Base-by-base conservation (phyloP, 805 yeast species). In the Priceomyces castillae region DNA sequence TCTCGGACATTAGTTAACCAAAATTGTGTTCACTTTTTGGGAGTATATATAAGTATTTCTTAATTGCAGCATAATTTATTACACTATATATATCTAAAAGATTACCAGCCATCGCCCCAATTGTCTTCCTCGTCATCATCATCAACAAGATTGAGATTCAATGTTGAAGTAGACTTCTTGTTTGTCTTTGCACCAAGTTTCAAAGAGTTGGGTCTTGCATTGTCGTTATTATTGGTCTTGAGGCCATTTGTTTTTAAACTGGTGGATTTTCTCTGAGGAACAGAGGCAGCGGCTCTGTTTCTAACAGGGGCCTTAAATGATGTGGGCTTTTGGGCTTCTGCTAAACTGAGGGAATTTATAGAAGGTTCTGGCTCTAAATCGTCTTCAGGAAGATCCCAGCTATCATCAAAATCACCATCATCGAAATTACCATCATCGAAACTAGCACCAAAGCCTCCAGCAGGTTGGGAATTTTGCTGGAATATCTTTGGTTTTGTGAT, bases 71-170 rank as follows among this genome's bases (percentile, higher is more conserved):
- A 33, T n/a, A 16, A 15, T 10, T 18, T 33, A 6, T 6, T 33
- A 16, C 15, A 28, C 15, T 12, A 12, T n/a, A 28, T 6, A 23
- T 23, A 7, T 23, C 26, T 23, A n/a, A 6, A n/a, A 5, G 3
- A 11, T 42, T 44, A 58, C 64, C 62, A 58, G 14, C 54, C 58
- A 40, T 52, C 62, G 11, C 46, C 47, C 15, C 52, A 61, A 31
- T 66, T 73, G 65, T 70, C 62, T n/a, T 58, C 54, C 40, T 60
- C 64, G 22, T 56, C 62, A 3, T 58, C 65, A 11, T 56, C 65
- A 12, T 54, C 58, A n/a, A 44, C 47, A 20, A 58, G 43, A 40
- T 57, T 55, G 23, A 62, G 48, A 30, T 61, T 62, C 17, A 64
- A 52, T 1, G 61, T 47, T 2, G 69, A 51, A 1, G 56, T 57